phyloP scores from a whole-genome alignment of 257 asterid species.

The Cynanchum wilfordii region DNA sequence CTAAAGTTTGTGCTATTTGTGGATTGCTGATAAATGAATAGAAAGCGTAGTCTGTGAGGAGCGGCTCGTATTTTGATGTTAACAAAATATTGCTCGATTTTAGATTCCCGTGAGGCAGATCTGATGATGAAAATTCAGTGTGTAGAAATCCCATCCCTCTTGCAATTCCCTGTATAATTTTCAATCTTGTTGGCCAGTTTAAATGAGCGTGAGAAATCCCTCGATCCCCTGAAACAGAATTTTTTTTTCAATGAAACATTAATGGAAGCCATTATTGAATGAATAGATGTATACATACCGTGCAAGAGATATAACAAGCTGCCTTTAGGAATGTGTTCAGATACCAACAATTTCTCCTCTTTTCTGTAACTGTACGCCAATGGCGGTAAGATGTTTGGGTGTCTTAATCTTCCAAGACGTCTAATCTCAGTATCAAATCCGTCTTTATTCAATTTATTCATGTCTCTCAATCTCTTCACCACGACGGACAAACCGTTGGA shows the following conservation, averaged over 20 bases:
- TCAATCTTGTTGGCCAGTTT: constrained; percentile 60
- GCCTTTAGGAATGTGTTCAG: constrained; percentile 66
- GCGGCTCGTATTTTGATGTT: constrained; percentile 47
- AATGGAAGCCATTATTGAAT: too few relatives aligned
- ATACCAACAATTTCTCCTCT: constrained; percentile 80
- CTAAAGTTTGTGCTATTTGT: constrained; percentile 42
- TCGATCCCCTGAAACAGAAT: constrained; percentile 51
- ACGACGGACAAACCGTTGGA: constrained; percentile 63
- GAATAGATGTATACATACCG: constrained; percentile 34
- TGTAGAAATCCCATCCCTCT: constrained; percentile 84
- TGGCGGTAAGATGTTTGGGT: constrained; percentile 59
- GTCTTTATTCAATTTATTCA: constrained; percentile 64
- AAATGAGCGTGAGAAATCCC: constrained; percentile 58
- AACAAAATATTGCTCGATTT: constrained; percentile 88
- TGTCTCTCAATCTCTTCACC: constrained; percentile 76
- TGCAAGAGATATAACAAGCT: constrained; percentile 67
- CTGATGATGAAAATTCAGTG: constrained; percentile 47
- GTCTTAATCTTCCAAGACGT: constrained; percentile 50
- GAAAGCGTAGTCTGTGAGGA: constrained; percentile 72
- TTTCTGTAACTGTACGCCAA: constrained; percentile 76
- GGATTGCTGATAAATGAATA: constrained; percentile 55
- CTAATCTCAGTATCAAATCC: constrained; percentile 62
- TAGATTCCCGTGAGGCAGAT: constrained; percentile 86
- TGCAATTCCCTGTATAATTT: constrained; percentile 70
- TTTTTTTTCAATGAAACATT: too few relatives aligned